These are phyloP conservation scores for Ceriops tagal DNA, from an alignment of 345 rosid species.

Conservation along the genomic window DNA sequence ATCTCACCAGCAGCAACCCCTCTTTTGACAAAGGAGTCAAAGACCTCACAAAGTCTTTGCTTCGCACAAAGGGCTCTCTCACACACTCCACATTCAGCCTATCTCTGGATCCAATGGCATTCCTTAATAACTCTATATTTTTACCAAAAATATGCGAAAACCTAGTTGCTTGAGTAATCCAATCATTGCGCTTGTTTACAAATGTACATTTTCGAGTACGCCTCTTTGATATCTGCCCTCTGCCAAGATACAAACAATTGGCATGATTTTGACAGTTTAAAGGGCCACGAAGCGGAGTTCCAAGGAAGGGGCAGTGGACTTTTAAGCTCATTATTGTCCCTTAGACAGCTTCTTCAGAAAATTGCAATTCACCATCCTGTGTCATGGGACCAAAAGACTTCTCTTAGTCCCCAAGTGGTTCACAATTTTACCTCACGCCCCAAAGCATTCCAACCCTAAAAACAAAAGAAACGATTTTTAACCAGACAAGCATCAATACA, in stretches of 20 bases:
- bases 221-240: constrained; percentile 32
- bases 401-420: constrained; percentile 51
- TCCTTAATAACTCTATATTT: constrained; percentile 59
- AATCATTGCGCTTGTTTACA: constrained; percentile 50
- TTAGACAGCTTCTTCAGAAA: background rate
- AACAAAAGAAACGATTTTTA: background rate
- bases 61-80: constrained; percentile 54
- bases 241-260: constrained; percentile 20
- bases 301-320: constrained; percentile 52
- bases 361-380: constrained; percentile 32
- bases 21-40: constrained; percentile 65
- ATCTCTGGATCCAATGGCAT: constrained; percentile 56
- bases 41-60: constrained; percentile 59
- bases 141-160: constrained; percentile 65
- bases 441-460: constrained; percentile 27
- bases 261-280: constrained; percentile 23
- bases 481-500: too few relatives aligned
- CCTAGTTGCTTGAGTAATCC: constrained; percentile 55
- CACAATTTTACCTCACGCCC: constrained; percentile 1
- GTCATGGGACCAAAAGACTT: constrained; percentile 56
- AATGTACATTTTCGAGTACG: constrained; percentile 34
- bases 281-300: constrained; percentile 38
- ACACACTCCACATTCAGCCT: constrained; percentile 54
- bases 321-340: constrained; percentile 41
- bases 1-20: constrained; percentile 74